Base-by-base conservation (phyloP, 441 rosid species). In the Syzygium malaccense region DNA sequence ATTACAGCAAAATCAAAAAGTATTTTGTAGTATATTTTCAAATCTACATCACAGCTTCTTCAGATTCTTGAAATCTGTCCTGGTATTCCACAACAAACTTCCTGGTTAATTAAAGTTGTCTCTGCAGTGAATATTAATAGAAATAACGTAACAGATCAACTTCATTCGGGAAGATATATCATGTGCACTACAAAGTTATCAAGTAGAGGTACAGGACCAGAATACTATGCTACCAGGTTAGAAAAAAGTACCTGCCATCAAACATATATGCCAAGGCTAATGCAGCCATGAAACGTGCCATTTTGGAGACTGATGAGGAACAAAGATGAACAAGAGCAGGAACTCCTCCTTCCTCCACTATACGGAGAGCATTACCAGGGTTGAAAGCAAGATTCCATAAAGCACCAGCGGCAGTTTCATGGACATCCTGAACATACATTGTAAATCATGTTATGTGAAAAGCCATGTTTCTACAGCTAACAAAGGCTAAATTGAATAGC, bases 271-370 rank as follows among this genome's bases (percentile, higher is more conserved):
- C 95, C 92, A 98, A 91, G 54, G 99, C 99, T 88, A 98, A 90
- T 55, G 99, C 99, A 89, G 99, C 98, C 99, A 97, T 98, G 91
- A 98, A 98, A 60, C 99, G 94, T 32, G 99, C 99, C 99, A 96
- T 98, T 92, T 96, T 96, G 85, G 99, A 98, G 30, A 88, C 94
- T 4, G 99, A 98, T 64, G 97, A 94, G 62, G 96, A 94, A 92
- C 99, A 97, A 32, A 98, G 92, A 91, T 95, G 95, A 91, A 97
- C 99, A 85, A 98, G 98, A 48, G 96, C 97, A 86, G 96, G 94
- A 91, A 98, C 99, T 86, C 99, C 99, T 51, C 96, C 98, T 93
- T 98, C 99, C 92, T 98, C 97, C 87, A 95, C 99, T 92, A 98
- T 96, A 53, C 98, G 95, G 25, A 96, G 95, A 88, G 99, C 99